phyloP scores from a whole-genome alignment of 176 grass and related monocot genomes.

The Echinochloa phyllopogon region DNA sequence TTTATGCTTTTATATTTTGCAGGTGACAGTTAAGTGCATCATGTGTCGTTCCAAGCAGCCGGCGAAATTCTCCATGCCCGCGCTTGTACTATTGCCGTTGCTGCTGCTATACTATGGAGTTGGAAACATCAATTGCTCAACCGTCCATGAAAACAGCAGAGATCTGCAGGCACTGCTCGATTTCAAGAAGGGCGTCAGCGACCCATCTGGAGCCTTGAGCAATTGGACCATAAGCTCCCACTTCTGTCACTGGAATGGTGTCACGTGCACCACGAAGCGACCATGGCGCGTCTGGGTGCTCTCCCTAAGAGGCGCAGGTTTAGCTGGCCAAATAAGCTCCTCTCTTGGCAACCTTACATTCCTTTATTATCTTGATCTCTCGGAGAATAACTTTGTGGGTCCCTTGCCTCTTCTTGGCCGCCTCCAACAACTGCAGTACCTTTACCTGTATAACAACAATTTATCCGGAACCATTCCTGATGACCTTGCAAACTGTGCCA shows the following conservation, averaged over 20 bases:
- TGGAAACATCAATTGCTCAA: background rate
- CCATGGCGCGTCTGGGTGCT: rapidly evolving
- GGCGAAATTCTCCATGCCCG: background rate
- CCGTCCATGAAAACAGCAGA: background rate
- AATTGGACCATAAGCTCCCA: background rate
- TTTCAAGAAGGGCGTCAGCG: background rate
- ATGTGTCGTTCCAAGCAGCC: background rate
- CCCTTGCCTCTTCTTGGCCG: background rate
- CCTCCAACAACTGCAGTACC: background rate
- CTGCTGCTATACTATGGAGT: background rate
- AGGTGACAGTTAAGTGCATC: background rate
- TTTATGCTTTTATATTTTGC: background rate
- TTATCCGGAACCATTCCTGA: background rate
- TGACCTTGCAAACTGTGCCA: background rate
- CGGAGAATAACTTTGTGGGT: background rate
- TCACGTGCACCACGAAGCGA: background rate
- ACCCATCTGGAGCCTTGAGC: background rate
- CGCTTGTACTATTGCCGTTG: background rate
- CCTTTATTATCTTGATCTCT: background rate
- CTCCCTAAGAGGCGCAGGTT: background rate
- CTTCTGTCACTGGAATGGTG: background rate
- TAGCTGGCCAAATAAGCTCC: background rate
- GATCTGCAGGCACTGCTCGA: background rate
- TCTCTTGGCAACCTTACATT: background rate
- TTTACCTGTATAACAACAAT: background rate